Evolutionary conservation across 2,329 filamentous ascomycete species (phyloP), one percentile per base, ranked within the genome.

Genomic region (Rutstroemia sp.): DNA sequence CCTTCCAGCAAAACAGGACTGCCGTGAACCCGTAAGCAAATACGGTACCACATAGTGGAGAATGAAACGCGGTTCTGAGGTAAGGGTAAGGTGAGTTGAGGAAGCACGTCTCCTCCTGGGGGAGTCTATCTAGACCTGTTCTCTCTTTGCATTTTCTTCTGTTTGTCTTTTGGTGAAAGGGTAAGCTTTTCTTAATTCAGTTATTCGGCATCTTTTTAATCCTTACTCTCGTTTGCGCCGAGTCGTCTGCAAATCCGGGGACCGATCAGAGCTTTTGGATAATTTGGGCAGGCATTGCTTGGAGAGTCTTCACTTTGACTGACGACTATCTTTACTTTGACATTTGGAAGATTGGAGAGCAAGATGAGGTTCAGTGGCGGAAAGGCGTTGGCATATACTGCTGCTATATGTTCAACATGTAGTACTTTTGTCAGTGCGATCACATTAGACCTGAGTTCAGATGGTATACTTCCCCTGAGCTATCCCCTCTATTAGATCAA

Each of bases 281-380:
- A 14, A 40, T 16, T 34, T 40, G 9, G 19, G n/a, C 17, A 10
- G n/a, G n/a, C 21, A 10, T 23, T 55, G 9, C 25, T 36, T 14
- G 39, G 36, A 38, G 5, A 21, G 23, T 4, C 21, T 54, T 16
- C 23, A 49, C 34, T 39, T 8, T 55, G 25, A 5, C 25, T 45
- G 19, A 12, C n/a, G 42, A 3, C 42, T 45, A 23, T 2, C 10
- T 34, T 12, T 42, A 44, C 42, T 21, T 38, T 21, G n/a, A 36
- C 48, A 30, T 36, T 42, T 23, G 45, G 27, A 44, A 44, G 36
- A 17, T n/a, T 23, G n/a, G 19, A 50, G 27, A 46, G 21, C 52
- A 55, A 55, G 46, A 55, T 55, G 52, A 55, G 46, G 52, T 19
- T 50, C 14, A 44, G 52, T 50, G 45, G 45, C 40, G 52, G 52